Evolutionary conservation across 805 yeast genomes (phyloP).

Genomic region (Sugiyamaella valdiviana): DNA sequence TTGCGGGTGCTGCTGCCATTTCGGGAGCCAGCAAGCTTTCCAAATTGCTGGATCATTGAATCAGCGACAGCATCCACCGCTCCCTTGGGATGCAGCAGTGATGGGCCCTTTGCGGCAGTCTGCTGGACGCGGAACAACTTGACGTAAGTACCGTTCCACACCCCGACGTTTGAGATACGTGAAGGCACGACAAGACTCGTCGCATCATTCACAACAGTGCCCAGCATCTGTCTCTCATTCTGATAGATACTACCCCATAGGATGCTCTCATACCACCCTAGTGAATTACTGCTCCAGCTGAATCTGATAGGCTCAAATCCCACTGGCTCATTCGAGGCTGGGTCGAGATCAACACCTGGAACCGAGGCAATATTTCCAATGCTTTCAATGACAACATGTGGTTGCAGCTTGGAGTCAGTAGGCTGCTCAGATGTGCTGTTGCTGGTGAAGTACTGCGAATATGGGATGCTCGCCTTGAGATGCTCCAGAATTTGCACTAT

Average conservation of each 20-base stretch:
- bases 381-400: constrained; percentile 21
- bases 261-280: constrained; percentile 72
- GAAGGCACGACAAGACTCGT: constrained; percentile 18
- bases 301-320: constrained; percentile 47
- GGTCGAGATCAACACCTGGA: constrained; percentile 13
- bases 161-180: constrained; percentile 32
- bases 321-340: constrained; percentile 9
- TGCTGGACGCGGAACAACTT: constrained; percentile 45
- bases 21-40: constrained; percentile 1
- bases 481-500: constrained; percentile 8
- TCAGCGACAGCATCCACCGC: constrained; percentile 37
- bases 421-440: neutral
- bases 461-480: constrained; percentile 10
- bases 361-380: constrained; percentile 13
- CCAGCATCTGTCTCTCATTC: constrained; percentile 13
- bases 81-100: constrained; percentile 36
- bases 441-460: constrained; percentile 12
- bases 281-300: constrained; percentile 54
- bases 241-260: constrained; percentile 54
- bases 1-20: neutral
- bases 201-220: constrained; percentile 12
- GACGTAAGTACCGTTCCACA: constrained; percentile 49
- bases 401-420: constrained; percentile 15
- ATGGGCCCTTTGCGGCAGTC: constrained; percentile 37
- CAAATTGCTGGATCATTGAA: constrained; percentile 41